A percentile compares a stretch with the other conserved stretches of the same genome.
Evolutionary conservation across 192 early-diverging fungal species (phyloP).

Genomic region (Mortierella hygrophila): DNA sequence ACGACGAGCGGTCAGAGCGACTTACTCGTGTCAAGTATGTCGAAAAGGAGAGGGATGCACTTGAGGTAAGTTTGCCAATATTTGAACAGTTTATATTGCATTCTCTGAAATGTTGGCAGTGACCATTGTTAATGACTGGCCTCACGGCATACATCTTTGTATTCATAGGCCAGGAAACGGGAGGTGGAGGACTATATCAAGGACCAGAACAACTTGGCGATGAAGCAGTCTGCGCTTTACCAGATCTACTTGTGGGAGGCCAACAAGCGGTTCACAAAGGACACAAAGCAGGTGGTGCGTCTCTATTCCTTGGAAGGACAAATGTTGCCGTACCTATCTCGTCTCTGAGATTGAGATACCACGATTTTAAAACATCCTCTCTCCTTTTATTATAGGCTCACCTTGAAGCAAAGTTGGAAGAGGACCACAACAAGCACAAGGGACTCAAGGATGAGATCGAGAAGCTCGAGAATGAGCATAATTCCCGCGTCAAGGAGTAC

Average conservation of each 20-base stretch:
- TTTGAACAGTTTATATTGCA: background rate
- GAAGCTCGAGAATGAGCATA: conserved; percentile 70
- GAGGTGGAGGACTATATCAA: conserved; percentile 87
- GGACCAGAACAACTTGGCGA: conserved; percentile 83
- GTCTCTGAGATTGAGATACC: background rate
- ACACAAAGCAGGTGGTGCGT: conserved; percentile 60
- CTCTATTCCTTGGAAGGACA: background rate
- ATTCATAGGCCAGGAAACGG: conserved; percentile 70
- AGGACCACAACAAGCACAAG: conserved; percentile 71
- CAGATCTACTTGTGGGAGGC: conserved; percentile 80
- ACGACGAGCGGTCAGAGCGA: conserved; percentile 81
- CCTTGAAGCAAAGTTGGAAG: conserved; percentile 66
- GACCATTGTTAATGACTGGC: background rate
- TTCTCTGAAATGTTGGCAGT: background rate
- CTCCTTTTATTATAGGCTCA: conserved; percentile 56
- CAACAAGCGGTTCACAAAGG: conserved; percentile 62
- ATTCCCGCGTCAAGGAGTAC: conserved; percentile 69
- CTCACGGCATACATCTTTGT: background rate
- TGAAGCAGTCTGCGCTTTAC: conserved; percentile 80
- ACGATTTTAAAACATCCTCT: background rate
- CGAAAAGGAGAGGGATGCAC: conserved; percentile 85
- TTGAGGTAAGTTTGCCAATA: conserved; percentile 69
- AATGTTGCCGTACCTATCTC: background rate
- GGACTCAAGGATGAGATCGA: conserved; percentile 75
- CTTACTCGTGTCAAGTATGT: conserved; percentile 90